A percentile compares a stretch with the other conserved stretches of the same genome.
Evolutionary conservation across 306 rosid genomes (phyloP).

Genomic region (Trifolium subterraneum): DNA sequence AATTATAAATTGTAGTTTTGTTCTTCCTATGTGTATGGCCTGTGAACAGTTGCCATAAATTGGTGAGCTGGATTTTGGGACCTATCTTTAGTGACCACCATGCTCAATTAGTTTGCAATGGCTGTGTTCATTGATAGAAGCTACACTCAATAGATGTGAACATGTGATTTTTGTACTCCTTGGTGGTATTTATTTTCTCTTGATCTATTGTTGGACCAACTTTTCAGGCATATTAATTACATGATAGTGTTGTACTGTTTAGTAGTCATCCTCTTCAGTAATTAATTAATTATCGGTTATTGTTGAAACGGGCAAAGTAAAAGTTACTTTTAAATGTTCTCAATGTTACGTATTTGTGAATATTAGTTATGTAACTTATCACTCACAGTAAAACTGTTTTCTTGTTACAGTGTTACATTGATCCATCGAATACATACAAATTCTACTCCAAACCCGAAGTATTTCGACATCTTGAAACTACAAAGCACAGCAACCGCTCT

Average conservation of each 20-base stretch:
- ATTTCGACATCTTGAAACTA: constrained; percentile 66
- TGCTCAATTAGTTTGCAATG: constrained; percentile 20
- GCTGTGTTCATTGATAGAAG: constrained; percentile 15
- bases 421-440: constrained; percentile 61
- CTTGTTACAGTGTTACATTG: constrained; percentile 71
- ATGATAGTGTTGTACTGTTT: constrained; percentile 3
- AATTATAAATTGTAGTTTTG: constrained; percentile 20
- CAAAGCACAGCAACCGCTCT: constrained; percentile 44
- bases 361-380: constrained; percentile 22
- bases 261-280: constrained; percentile 15
- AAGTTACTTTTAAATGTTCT: constrained; percentile 27
- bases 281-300: constrained; percentile 7
- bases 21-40: constrained; percentile 21
- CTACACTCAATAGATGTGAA: constrained; percentile 18
- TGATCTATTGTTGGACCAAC: constrained; percentile 19
- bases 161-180: constrained; percentile 23
- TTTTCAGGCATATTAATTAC: constrained; percentile 18
- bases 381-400: constrained; percentile 29
- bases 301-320: constrained; percentile 17
- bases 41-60: constrained; percentile 30
- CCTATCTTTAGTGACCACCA: constrained; percentile 10
- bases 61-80: constrained; percentile 27
- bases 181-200: constrained; percentile 34
- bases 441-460: constrained; percentile 93
- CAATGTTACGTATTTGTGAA: constrained; percentile 22